These are phyloP conservation scores for Mycena rosella DNA, from an alignment of 768 basidiomycete species.

Conservation along the genomic window DNA sequence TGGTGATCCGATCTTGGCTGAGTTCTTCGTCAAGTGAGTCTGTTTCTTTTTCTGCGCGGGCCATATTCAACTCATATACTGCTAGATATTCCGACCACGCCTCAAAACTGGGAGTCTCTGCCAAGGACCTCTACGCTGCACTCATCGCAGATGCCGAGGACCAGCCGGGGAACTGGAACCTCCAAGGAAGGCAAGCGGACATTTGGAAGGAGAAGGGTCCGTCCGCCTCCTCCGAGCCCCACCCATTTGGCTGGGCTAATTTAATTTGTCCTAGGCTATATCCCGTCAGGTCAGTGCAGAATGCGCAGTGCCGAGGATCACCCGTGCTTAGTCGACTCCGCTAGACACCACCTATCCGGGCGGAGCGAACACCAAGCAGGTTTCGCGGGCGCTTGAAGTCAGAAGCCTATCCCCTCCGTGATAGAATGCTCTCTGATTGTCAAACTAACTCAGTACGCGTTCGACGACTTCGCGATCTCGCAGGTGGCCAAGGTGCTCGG, in stretches of 20 bases:
- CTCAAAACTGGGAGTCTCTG: conserved; percentile 59
- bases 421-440: conserved; percentile 15
- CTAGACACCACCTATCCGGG: conserved; percentile 58
- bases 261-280: conserved; percentile 35
- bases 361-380: conserved; percentile 72
- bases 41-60: neutral
- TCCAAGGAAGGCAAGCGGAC: conserved; percentile 70
- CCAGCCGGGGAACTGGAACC: conserved; percentile 71
- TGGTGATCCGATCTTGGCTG: conserved; percentile 72
- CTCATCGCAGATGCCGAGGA: conserved; percentile 70
- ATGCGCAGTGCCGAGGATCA: neutral
- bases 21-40: conserved; percentile 73
- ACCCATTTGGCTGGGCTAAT: neutral
- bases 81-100: conserved; percentile 66
- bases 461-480: conserved; percentile 73
- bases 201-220: conserved; percentile 68
- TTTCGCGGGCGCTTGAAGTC: conserved; percentile 71
- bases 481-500: conserved; percentile 72
- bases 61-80: neutral
- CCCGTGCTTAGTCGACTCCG: neutral
- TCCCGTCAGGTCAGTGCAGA: conserved; percentile 38
- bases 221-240: conserved; percentile 44
- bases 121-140: conserved; percentile 65
- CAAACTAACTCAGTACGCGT: conserved; percentile 60
- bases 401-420: conserved; percentile 5